Conservation (phyloP, 2,329 filamentous ascomycete genomes). For the Hymenoscyphus occultus region DNA sequence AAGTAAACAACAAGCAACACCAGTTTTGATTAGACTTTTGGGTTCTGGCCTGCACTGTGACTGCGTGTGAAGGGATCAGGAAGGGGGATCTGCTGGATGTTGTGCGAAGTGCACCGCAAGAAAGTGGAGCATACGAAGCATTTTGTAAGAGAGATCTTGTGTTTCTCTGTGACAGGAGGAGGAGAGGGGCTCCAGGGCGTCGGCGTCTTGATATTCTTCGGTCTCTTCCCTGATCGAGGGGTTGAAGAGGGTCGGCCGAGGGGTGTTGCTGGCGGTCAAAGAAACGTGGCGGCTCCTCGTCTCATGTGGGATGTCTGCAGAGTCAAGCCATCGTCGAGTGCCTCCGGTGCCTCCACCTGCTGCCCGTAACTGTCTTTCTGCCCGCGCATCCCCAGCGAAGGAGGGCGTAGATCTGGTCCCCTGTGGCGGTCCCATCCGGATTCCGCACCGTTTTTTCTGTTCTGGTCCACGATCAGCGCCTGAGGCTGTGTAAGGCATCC, state of each 20-base stretch:
- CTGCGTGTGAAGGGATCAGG: not conserved
- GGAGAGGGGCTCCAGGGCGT: not conserved
- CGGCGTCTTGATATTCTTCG: not conserved
- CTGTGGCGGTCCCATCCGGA: slow-evolving; percentile 3
- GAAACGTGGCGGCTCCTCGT: slow-evolving; percentile 4
- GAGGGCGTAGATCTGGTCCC: not conserved
- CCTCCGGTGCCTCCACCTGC: too few species aligned
- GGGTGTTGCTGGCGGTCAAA: slow-evolving; percentile 2
- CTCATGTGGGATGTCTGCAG: slow-evolving; percentile 1
- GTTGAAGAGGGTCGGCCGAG: not conserved
- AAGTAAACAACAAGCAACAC: not conserved
- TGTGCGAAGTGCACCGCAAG: slow-evolving; percentile 1
- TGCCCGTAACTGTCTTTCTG: not conserved
- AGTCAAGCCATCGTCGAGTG: not conserved
- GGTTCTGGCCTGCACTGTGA: not conserved
- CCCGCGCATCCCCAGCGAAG: slow-evolving; percentile 1
- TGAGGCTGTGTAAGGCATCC: not conserved
- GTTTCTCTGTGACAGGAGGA: slow-evolving; percentile 1
- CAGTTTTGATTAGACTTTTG: not conserved
- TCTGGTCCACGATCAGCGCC: not conserved
- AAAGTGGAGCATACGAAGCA: not conserved
- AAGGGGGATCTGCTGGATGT: slow-evolving; percentile 3
- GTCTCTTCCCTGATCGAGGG: too few species aligned
- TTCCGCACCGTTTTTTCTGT: not conserved
- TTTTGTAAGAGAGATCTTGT: not conserved